Percentiles rank a stretch among this genome's conserved stretches.
These are phyloP conservation scores for Xylaria polymorpha DNA, from an alignment of 2,329 filamentous ascomycete species.

Conservation along the genomic window DNA sequence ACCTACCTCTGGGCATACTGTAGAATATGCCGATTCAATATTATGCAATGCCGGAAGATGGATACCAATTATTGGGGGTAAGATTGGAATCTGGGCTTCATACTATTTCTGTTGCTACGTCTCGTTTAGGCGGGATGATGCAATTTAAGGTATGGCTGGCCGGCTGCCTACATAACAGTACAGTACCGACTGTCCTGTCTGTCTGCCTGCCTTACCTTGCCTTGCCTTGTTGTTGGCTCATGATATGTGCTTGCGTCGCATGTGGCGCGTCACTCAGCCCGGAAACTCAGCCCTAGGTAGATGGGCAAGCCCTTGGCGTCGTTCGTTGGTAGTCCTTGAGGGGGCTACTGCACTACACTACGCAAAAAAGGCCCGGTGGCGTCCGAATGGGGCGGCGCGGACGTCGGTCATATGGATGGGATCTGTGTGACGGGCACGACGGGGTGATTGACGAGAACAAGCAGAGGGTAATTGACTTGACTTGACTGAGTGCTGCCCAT, in stretches of 20 bases:
- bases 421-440: background rate
- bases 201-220: background rate
- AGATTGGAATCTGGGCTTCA: background rate
- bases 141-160: no score
- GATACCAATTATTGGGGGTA: background rate
- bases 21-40: conserved; percentile 5
- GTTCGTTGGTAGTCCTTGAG: background rate
- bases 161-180: background rate
- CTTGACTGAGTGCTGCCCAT: background rate
- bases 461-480: no score
- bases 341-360: background rate
- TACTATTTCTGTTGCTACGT: background rate
- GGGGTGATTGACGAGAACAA: no score
- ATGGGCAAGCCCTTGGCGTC: background rate
- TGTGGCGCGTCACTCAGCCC: background rate
- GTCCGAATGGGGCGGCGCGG: background rate
- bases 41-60: conserved; percentile 16
- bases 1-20: no score
- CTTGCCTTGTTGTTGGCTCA: background rate
- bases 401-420: background rate
- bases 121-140: background rate
- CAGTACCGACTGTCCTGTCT: background rate
- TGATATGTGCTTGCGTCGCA: background rate
- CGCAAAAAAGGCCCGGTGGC: conserved; percentile 7
- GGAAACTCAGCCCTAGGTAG: background rate